Evolutionary conservation across 331 rosid genomes (phyloP).

Genomic region (Malus hybrid): DNA sequence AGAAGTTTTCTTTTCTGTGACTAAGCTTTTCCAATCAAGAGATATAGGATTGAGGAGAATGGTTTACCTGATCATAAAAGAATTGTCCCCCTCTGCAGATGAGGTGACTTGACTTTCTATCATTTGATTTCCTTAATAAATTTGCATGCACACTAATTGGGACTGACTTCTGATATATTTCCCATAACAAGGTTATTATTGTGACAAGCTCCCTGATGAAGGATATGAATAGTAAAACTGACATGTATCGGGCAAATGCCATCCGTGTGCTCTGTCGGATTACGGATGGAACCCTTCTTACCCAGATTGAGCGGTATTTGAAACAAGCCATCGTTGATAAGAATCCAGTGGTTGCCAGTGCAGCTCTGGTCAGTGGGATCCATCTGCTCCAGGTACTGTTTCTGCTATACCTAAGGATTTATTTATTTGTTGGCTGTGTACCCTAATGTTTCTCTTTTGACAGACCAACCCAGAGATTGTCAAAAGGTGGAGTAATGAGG

Average conservation of each 20-base stretch:
- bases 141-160: constrained; percentile 13
- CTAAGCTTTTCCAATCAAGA: constrained; percentile 91
- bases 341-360: constrained; percentile 99
- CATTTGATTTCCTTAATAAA: constrained; percentile 2
- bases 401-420: not conserved
- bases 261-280: constrained; percentile 97
- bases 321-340: constrained; percentile 98
- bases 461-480: constrained; percentile 99
- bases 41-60: constrained; percentile 97
- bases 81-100: constrained; percentile 91
- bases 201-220: constrained; percentile 99
- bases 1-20: constrained; percentile 94
- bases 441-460: constrained; percentile 1
- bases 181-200: constrained; percentile 62
- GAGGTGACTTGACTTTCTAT: constrained; percentile 48
- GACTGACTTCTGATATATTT: constrained; percentile 26
- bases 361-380: constrained; percentile 95
- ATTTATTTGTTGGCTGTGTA: not conserved
- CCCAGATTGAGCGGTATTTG: constrained; percentile 93
- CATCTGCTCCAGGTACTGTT: constrained; percentile 87
- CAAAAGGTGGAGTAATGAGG: constrained; percentile 98
- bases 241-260: constrained; percentile 98
- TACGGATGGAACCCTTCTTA: constrained; percentile 94
- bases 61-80: constrained; percentile 96
- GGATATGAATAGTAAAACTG: constrained; percentile 98